Evolutionary conservation across 2,329 filamentous ascomycete genomes (phyloP).

Genomic region (Neonectria magnoliae): DNA sequence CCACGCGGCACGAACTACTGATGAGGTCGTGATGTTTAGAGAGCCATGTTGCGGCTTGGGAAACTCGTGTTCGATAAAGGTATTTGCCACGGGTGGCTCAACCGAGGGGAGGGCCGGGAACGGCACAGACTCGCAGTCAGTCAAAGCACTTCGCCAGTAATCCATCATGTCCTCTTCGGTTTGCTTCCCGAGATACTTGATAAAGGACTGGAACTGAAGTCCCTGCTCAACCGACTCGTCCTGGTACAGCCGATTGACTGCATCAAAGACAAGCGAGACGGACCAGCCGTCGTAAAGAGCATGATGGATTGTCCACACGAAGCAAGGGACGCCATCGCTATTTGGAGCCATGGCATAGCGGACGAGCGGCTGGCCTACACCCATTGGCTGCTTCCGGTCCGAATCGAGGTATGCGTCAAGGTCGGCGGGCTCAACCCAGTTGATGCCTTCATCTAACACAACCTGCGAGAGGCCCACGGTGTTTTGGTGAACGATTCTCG

Average conservation of each 20-base stretch:
- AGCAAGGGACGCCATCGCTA: neutral
- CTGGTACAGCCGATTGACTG: constrained; percentile 16
- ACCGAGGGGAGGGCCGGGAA: constrained; percentile 18
- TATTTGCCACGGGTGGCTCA: constrained; percentile 1
- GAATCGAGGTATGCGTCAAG: constrained; percentile 49
- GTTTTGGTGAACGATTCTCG: constrained; percentile 56
- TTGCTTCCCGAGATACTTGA: neutral
- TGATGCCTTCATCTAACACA: constrained; percentile 50
- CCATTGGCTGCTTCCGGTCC: constrained; percentile 49
- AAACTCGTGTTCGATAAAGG: neutral
- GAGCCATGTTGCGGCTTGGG: neutral
- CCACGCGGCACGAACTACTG: constrained; percentile 43
- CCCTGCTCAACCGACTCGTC: neutral
- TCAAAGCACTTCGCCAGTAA: constrained; percentile 11
- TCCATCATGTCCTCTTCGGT: neutral
- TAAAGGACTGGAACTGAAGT: neutral
- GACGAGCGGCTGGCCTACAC: constrained; percentile 52
- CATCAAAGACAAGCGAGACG: constrained; percentile 16
- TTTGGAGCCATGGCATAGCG: constrained; percentile 51
- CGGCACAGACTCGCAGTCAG: constrained; percentile 1
- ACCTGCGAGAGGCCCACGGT: constrained; percentile 55
- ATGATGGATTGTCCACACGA: constrained; percentile 42
- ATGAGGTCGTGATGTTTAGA: constrained; percentile 17
- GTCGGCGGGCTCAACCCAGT: constrained; percentile 36
- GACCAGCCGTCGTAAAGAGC: constrained; percentile 43